A percentile compares a stretch with the other conserved stretches of the same genome.
phyloP scores from a whole-genome alignment of 140 eudicot genomes.

The Eryngium alpinum region DNA sequence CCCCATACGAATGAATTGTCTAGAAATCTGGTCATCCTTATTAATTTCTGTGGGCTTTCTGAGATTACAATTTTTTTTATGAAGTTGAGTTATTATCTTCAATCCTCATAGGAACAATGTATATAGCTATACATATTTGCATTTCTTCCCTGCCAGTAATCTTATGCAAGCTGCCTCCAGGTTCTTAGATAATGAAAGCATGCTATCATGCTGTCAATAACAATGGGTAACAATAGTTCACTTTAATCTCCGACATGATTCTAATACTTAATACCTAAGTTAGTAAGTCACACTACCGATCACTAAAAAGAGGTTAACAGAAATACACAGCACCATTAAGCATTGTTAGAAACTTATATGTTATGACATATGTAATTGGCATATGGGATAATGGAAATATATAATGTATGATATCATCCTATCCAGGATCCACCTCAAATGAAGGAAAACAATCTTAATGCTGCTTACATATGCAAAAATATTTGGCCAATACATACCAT shows the following conservation, averaged over 20 bases:
- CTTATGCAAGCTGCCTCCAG: not conserved
- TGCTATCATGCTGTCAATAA: not conserved
- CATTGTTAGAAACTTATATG: too few relatives aligned
- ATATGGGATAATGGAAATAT: too few relatives aligned
- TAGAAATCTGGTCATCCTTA: conserved; percentile 19
- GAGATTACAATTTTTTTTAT: not conserved
- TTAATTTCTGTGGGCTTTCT: not conserved
- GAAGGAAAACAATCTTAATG: too few relatives aligned
- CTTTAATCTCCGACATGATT: not conserved
- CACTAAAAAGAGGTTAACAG: too few relatives aligned
- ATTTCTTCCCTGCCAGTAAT: conserved; percentile 4
- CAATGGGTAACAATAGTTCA: not conserved
- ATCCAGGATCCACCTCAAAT: too few relatives aligned
- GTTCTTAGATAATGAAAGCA: not conserved
- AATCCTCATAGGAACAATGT: not conserved
- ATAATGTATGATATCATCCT: too few relatives aligned
- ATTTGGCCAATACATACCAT: too few relatives aligned
- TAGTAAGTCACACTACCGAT: not conserved
- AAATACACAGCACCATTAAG: too few relatives aligned
- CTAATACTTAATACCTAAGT: too few relatives aligned
- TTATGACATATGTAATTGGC: too few relatives aligned
- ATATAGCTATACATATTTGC: not conserved
- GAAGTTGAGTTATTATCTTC: not conserved
- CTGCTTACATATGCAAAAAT: too few relatives aligned
- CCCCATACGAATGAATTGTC: not conserved